Evolutionary conservation across 1,284 basidiomycete species (phyloP), one percentile per base, ranked within the genome.

Genomic region (Paramarasmius palmivorus): DNA sequence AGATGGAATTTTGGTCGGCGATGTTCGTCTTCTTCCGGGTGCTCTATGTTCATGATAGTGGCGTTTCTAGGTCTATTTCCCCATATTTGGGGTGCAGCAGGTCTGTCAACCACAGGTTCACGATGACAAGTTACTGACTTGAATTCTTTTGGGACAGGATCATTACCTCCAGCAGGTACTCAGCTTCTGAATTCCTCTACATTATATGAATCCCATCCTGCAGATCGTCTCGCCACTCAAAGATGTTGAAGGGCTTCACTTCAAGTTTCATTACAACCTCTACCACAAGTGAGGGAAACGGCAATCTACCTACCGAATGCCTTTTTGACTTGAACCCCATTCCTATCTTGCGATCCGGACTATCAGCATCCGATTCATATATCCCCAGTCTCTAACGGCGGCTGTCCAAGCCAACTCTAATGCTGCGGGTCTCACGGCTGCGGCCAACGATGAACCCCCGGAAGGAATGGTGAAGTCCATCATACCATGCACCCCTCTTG

Each of bases 201-300:
- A 22, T 51, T 15, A 15, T 39, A 35, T 10, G 14, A 56, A 34
- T 25, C 6, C 12, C 22, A 32, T 22, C 10, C n/a, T 48, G 26
- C 71, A 95, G 86, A 84, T 96, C 52, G 92, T 99, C 12, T 95
- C 93, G 1, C 95, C 96, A 1, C 82, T 92, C 61, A 99, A 99
- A 73, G 96, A 99, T 62, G 96, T 99, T 50, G 96, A 99, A 73
- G 96, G 96, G 3, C 80, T 98, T 48, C 86, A 98, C 73, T 93
- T 94, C 76, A 94, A 94, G 70, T 96, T 95, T 70, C 90, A 96
- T 63, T 98, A 95, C 73, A 97, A 97, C 69, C 76, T 98, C 51
- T 98, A 98, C 71, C 95, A 98, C 81, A 97, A 97, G 93, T 93
- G 61, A 54, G 83, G 65, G 4, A 35, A n/a, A 22, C 36, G 42